Percentiles rank a stretch among this genome's conserved stretches.
These are phyloP conservation scores for Edaphochlamys debaryana DNA, from an alignment of 139 green algal genomes.

Conservation along the genomic window DNA sequence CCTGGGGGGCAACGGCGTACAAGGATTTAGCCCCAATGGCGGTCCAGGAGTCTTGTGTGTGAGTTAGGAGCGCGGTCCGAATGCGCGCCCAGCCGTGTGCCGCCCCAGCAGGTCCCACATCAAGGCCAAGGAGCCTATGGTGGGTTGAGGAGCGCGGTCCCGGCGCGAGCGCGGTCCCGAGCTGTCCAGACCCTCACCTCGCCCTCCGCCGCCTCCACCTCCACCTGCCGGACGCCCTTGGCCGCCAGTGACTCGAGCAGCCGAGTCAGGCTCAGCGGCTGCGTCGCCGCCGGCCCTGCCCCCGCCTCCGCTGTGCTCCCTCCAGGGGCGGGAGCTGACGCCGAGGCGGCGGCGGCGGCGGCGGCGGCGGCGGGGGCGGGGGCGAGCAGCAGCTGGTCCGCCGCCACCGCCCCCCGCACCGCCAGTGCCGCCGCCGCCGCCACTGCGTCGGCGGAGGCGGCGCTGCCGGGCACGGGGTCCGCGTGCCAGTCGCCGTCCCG, in stretches of 20 bases:
- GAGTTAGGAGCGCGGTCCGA: neutral
- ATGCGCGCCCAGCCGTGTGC: no score
- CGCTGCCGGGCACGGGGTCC: neutral
- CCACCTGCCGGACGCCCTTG: neutral
- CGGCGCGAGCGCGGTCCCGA: neutral
- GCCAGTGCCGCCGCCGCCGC: neutral
- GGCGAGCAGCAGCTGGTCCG: conserved; percentile 39
- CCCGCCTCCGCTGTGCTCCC: neutral
- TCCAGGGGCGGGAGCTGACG: neutral
- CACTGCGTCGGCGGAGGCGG: neutral
- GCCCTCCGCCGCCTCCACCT: neutral
- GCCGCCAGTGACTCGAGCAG: conserved; percentile 21
- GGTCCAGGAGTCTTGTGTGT: no score
- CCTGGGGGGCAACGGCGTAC: neutral
- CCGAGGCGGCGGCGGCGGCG: neutral
- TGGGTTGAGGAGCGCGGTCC: neutral
- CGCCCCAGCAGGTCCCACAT: no score
- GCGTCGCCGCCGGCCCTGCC: no score
- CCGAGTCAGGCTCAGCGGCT: neutral
- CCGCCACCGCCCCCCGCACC: neutral
- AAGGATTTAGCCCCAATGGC: neutral
- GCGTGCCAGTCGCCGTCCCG: conserved; percentile 18
- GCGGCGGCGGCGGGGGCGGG: no score
- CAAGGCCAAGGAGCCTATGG: no score
- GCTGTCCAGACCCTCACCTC: neutral